Evolutionary conservation across 495 filamentous ascomycete species (phyloP), one percentile per base, ranked within the genome.

Genomic region (Aspergillus carlsbadensis): DNA sequence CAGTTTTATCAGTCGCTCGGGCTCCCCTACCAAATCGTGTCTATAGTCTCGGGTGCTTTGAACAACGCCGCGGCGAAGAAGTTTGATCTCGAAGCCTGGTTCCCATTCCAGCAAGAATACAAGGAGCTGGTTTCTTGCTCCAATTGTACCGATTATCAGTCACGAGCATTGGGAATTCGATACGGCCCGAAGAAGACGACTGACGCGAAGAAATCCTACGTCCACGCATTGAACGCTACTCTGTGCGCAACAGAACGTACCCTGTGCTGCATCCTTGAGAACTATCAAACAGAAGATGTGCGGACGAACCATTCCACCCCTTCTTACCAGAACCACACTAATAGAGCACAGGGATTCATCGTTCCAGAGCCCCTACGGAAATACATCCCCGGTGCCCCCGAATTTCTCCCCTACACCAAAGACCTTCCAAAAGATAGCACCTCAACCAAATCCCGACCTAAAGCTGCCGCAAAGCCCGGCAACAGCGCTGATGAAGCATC

Each of bases 131-230:
- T 98, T 37, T 96, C 91, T 21, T 96, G 91, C 79, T 92, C 88
- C 53, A 97, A 96, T 73, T 97, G 92, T 78, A 94, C 90, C 0
- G 92, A 97, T 69, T 97, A 96, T 78, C 92, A 97, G 75, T 86
- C 89, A 31, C 78, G 92, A 43, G 91, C 87, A 50, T 78, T 97
- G 8, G 91, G 96, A 69, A 96, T 96, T 57, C 81, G 91, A 14
- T 94, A 82, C 64, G 91, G 91, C 17, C 74, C 80, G 17, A 95
- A 95, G 76, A 84, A 85, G 61, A 81, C 88, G 58, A 90, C 86
- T 2, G 88, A 92, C 50, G 74, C 77, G 36, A 90, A 85, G 72
- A 98, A 96, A 80, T 87, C 88, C 54, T 98, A 98, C 71, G 91
- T 95, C 42, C 94, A 98, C 72, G 90, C 88, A 22, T 76, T 98